These are phyloP conservation scores for Geotrichum europaeum DNA, from an alignment of 1,139 yeast genomes.

Conservation along the genomic window DNA sequence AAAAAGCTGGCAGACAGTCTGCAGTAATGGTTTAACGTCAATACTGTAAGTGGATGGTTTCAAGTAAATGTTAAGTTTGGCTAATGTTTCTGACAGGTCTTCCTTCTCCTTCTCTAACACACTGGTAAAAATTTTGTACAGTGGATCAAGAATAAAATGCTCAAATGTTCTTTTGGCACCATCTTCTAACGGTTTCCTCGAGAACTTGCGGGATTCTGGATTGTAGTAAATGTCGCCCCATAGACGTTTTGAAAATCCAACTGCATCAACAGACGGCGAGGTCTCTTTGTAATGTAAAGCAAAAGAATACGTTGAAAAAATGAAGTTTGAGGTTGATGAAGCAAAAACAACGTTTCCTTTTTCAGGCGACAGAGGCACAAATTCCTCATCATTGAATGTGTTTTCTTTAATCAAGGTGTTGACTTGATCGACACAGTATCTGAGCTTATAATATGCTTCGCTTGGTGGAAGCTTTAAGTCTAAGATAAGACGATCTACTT, in stretches of 20 bases:
- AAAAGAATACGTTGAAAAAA: constrained; percentile 64
- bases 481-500: constrained; percentile 71
- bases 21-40: constrained; percentile 56
- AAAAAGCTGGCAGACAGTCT: constrained; percentile 47
- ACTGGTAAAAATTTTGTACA: constrained; percentile 67
- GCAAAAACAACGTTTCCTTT: constrained; percentile 66
- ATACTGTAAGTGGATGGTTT: constrained; percentile 31
- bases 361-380: constrained; percentile 51
- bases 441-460: constrained; percentile 67
- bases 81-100: constrained; percentile 41
- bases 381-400: constrained; percentile 14
- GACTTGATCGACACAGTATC: constrained; percentile 55
- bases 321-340: constrained; percentile 54
- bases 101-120: constrained; percentile 51
- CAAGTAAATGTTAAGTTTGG: constrained; percentile 34
- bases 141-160: constrained; percentile 65
- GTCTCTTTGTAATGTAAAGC: constrained; percentile 46
- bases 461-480: constrained; percentile 70
- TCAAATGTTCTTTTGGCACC: constrained; percentile 51
- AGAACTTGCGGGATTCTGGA: constrained; percentile 42
- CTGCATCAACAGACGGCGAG: constrained; percentile 36
- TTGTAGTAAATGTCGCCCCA: constrained; percentile 76
- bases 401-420: constrained; percentile 36
- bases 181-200: constrained; percentile 34
- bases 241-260: constrained; percentile 46